Evolutionary conservation across 768 basidiomycete genomes (phyloP), one percentile per base, ranked within the genome.

Genomic region (Russula abietina): DNA sequence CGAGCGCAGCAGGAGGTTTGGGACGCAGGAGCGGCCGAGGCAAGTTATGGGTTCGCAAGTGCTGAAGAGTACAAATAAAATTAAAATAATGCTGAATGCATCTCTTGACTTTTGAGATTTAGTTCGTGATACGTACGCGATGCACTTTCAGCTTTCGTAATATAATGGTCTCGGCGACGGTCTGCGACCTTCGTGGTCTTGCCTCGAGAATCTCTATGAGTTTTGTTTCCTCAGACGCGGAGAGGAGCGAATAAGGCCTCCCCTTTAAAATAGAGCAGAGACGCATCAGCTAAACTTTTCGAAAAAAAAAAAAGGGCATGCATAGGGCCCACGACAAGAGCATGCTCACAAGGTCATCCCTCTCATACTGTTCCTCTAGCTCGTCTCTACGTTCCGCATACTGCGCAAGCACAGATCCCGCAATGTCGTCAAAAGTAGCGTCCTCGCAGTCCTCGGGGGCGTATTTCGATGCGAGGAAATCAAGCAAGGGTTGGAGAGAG

Each of bases 1-100:
- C n/a, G 30, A 83, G 70, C 24, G 74, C 60, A 17, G 45, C 45
- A 3, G 59, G 55, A 10, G 49, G 43, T n/a, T 45, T 59, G 28
- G 58, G 57, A 59, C 69, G 58, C 67, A 57, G 39, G 63, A 57
- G 38, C 14, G 57, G 62, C 26, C 14, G 43, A 55, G 22, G 53
- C 62, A 67, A 17, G 65, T 65, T 56, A 54, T 69, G 49, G 57
- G 60, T 49, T 65, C 69, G 65, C 72, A 71, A 69, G 56, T 48
- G 55, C 61, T 60, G 54, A n/a, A 38, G 26, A 12, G 5, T 16
- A 17, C n/a, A 5, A 0, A 3, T 16, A 30, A 43, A 45, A 22
- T n/a, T 4, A 22, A 9, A 51, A 22, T n/a, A n/a, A n/a, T n/a
- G n/a, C 22, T 45, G 11, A 19, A 11, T 16, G 3, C 12, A 14